phyloP scores from a whole-genome alignment of 1,284 basidiomycete genomes.

The Tilletia indica region DNA sequence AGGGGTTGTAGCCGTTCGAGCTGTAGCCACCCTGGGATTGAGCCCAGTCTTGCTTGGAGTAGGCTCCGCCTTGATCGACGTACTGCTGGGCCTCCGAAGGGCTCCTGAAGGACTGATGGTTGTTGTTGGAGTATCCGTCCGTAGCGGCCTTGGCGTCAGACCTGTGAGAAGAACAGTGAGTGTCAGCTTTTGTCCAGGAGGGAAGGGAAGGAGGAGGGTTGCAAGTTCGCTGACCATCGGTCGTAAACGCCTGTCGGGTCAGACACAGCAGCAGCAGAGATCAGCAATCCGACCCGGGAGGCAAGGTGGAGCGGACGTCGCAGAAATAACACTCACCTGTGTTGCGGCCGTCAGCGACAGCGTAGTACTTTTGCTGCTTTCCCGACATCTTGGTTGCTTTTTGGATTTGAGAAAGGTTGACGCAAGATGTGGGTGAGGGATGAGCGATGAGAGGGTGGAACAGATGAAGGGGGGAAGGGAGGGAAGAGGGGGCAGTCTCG shows the following conservation, averaged over 20 bases:
- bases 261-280: not conserved
- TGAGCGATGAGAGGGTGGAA: no score
- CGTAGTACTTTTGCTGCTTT: slow-evolving; percentile 2
- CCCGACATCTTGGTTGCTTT: not conserved
- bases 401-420: not conserved
- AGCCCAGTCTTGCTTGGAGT: slow-evolving; percentile 6
- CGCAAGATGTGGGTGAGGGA: no score
- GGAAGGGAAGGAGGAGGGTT: no score
- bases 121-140: not conserved
- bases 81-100: not conserved
- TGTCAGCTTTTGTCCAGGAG: no score
- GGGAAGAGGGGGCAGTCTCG: no score
- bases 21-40: not conserved
- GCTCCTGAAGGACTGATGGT: not conserved
- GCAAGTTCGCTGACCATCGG: not conserved
- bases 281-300: no score
- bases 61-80: not conserved
- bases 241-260: not conserved
- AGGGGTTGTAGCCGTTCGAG: slow-evolving; percentile 13
- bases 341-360: not conserved
- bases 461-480: no score
- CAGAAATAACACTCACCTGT: not conserved
- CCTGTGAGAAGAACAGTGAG: not conserved
- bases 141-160: not conserved
- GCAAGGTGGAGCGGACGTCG: no score